Conservation (phyloP, 257 asterid species). For the Penstemon eatonii region DNA sequence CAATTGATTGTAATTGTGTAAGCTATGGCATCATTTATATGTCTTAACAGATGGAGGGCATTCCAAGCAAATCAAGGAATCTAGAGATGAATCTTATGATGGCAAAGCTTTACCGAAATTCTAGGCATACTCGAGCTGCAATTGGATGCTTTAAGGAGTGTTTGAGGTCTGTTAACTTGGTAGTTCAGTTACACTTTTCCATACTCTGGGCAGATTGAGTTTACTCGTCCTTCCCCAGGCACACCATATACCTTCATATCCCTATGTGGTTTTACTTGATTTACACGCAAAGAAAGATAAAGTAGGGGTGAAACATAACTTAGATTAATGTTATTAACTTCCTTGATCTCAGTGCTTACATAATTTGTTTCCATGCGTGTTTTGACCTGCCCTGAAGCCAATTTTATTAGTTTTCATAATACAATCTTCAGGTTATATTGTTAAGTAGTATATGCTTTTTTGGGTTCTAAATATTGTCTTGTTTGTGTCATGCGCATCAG, state of each 20-base stretch:
- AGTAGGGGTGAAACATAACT: not conserved
- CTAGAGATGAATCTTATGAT: conserved; percentile 87
- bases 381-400: conserved; percentile 6
- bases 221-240: not conserved
- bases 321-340: not conserved
- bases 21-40: conserved; percentile 15
- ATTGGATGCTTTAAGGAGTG: conserved; percentile 87
- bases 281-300: not conserved
- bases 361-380: conserved; percentile 1
- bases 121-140: conserved; percentile 94
- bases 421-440: conserved; percentile 4
- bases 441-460: too few species aligned
- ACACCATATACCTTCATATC: not conserved
- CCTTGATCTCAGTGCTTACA: conserved; percentile 18
- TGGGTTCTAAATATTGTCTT: too few species aligned
- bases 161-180: conserved; percentile 63
- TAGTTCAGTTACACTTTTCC: conserved; percentile 24
- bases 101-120: conserved; percentile 87
- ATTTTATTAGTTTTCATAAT: not conserved
- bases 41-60: conserved; percentile 76
- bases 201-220: conserved; percentile 21
- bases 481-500: too few species aligned
- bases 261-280: conserved; percentile 15
- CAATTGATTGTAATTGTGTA: not conserved
- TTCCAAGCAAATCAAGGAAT: conserved; percentile 87